These are phyloP conservation scores for Sclerotiophoma versabilis DNA, from an alignment of 2,329 filamentous ascomycete species.

Conservation along the genomic window DNA sequence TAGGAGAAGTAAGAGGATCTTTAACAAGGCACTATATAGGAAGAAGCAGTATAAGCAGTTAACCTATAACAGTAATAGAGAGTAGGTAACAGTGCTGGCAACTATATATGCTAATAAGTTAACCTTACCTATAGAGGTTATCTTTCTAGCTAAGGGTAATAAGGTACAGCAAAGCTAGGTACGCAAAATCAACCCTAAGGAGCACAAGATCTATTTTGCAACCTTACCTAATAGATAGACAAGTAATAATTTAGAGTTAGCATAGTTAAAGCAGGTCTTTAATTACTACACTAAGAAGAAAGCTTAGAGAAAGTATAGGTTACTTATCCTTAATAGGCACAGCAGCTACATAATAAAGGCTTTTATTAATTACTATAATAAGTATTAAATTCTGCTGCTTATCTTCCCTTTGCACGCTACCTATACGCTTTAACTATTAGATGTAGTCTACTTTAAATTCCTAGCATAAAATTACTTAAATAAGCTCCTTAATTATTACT, in stretches of 20 bases:
- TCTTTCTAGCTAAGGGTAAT: too few relatives aligned
- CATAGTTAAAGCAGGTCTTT: neutral
- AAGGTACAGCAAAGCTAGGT: too few relatives aligned
- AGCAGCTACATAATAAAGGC: neutral
- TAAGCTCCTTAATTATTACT: too few relatives aligned
- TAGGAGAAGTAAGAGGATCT: neutral
- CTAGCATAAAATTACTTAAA: neutral
- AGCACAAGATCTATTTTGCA: too few relatives aligned
- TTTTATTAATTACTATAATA: neutral
- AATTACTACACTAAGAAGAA: neutral
- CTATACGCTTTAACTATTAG: neutral
- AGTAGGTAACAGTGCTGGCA: neutral
- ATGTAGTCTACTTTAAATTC: neutral
- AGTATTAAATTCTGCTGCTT: neutral
- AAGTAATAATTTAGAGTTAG: neutral
- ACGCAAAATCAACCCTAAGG: too few relatives aligned
- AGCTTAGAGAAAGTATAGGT: neutral
- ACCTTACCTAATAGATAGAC: neutral
- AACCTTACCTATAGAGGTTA: too few relatives aligned
- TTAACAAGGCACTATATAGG: neutral
- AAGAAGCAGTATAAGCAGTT: neutral
- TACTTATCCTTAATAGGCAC: neutral
- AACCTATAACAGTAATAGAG: neutral
- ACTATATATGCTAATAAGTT: neutral
- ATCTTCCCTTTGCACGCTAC: neutral